Evolutionary conservation across 192 early-diverging fungal species (phyloP).

Genomic region (Podila minutissima): DNA sequence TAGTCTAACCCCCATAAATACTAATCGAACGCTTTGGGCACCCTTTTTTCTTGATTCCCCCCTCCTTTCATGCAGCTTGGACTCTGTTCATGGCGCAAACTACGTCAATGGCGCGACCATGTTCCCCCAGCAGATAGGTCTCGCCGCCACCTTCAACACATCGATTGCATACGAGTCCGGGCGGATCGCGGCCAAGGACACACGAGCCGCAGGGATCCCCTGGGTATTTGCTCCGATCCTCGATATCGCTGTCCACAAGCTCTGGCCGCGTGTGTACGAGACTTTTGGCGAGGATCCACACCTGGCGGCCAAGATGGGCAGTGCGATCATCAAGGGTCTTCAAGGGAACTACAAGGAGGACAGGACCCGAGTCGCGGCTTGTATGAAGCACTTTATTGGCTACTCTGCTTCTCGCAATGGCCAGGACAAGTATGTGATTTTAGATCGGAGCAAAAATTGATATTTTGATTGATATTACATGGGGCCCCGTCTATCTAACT

Average conservation of each 20-base stretch:
- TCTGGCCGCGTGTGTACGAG: conserved; percentile 66
- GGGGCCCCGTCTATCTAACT: no score
- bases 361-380: conserved; percentile 67
- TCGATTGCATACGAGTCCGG: conserved; percentile 65
- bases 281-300: conserved; percentile 66
- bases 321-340: conserved; percentile 62
- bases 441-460: no score
- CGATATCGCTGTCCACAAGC: conserved; percentile 67
- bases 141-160: conserved; percentile 70
- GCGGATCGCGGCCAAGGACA: conserved; percentile 70
- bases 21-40: not conserved
- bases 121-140: conserved; percentile 67
- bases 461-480: no score
- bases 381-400: conserved; percentile 75
- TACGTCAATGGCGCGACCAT: conserved; percentile 67
- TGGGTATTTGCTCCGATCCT: conserved; percentile 72
- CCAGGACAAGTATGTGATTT: conserved; percentile 43
- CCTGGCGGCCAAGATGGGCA: conserved; percentile 61
- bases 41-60: not conserved
- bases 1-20: not conserved
- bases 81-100: conserved; percentile 74
- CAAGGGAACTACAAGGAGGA: conserved; percentile 75
- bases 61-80: conserved; percentile 54
- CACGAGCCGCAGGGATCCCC: conserved; percentile 68
- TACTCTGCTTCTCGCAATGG: conserved; percentile 66